These are phyloP conservation scores for Suzukiozyma palmioleophila DNA, from an alignment of 1,139 yeast genomes.

Conservation along the genomic window DNA sequence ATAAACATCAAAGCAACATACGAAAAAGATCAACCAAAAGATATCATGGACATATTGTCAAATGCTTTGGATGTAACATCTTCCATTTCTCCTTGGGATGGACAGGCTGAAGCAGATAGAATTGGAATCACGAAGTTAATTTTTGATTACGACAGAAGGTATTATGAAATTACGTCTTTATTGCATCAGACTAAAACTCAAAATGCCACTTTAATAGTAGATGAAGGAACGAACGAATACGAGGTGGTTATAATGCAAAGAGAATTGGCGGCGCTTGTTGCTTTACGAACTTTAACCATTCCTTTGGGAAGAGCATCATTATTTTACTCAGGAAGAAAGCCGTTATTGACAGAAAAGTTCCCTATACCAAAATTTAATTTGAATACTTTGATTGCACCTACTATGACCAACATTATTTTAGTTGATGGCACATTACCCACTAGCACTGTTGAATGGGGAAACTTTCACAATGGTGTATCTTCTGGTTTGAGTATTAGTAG, in stretches of 20 bases:
- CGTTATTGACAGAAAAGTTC: constrained; percentile 80
- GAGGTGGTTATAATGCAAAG: constrained; percentile 58
- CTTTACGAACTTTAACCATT: constrained; percentile 68
- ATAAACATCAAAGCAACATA: constrained; percentile 4
- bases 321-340: constrained; percentile 66
- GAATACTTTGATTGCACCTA: constrained; percentile 62
- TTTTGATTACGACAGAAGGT: constrained; percentile 74
- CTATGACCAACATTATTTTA: constrained; percentile 57
- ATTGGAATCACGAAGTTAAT: constrained; percentile 64
- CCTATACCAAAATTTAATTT: constrained; percentile 76
- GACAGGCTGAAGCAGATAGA: constrained; percentile 62
- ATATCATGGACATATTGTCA: constrained; percentile 46
- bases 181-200: constrained; percentile 71
- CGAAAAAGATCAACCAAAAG: constrained; percentile 22
- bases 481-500: constrained; percentile 76
- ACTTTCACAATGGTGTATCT: constrained; percentile 89
- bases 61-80: constrained; percentile 46
- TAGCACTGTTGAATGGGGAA: constrained; percentile 70
- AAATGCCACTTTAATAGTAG: constrained; percentile 36
- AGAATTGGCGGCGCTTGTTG: constrained; percentile 58
- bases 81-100: constrained; percentile 57
- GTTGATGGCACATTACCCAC: constrained; percentile 52
- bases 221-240: constrained; percentile 47
- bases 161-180: constrained; percentile 68
- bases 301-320: constrained; percentile 78